Evolutionary conservation across 257 asterid species (phyloP), one percentile per base, ranked within the genome.

Genomic region (Scutellaria baicalensis): DNA sequence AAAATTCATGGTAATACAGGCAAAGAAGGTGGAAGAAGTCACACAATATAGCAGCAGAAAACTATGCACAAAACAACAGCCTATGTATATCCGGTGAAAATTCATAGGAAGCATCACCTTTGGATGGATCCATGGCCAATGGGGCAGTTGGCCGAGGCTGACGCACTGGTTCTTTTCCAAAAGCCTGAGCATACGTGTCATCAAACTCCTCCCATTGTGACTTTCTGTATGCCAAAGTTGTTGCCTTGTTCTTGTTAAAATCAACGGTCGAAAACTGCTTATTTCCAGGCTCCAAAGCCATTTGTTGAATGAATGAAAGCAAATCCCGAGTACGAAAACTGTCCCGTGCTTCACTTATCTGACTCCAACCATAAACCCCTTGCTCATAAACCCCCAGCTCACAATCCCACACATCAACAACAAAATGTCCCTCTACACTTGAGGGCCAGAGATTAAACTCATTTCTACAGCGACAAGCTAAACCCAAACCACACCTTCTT

Each of bases 101-200:
- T 54, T 66, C 35, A 17, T 1, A 49, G 13, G 56, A 60, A 31
- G 39, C 17, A 62, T 70, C 82, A 94, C 99, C 99, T 85, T 84
- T 85, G 31, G 85, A 74, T 64, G 92, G 93, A 80, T 76, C 87
- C 54, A 73, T 64, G 39, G 82, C 72, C 64, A 75, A 72, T n/a
- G 88, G 88, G 39, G 81, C 75, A 56, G 87, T 83, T 39, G 84
- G 84, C 16, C 81, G 83, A 62, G 85, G 70, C 71, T 90, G 89
- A 20, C 88, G 88, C 21, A 51, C 70, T 27, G 90, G 89, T 44
- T 66, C 77, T 69, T 83, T 79, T 58, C 97, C 97, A 77, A 94
- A 94, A 45, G 97, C 99, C 83, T 91, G 95, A 12, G 95, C 96
- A 78, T 94, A 94, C 0, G 99, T 89, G 71, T 90, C 97, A 68